phyloP scores from a whole-genome alignment of 1,284 basidiomycete species.

The Schizophyllum commune region DNA sequence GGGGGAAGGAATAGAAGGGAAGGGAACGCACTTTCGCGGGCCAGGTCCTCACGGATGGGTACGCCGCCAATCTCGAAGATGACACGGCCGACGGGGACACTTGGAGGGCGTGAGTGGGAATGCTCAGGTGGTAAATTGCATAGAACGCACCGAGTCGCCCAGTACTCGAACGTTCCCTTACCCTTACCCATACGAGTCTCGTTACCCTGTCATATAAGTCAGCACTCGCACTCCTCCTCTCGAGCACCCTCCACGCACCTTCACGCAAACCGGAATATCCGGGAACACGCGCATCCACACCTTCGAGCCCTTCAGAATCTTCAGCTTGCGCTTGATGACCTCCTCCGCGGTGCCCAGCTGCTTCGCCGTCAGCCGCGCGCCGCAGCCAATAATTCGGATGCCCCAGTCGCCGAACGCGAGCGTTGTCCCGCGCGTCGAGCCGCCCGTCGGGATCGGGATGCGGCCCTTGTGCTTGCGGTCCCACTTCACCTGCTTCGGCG shows the following conservation, averaged over 20 bases:
- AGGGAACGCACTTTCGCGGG: slow-evolving; percentile 72
- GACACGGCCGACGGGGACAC: slow-evolving; percentile 87
- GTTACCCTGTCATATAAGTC: slow-evolving; percentile 61
- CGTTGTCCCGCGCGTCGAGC: slow-evolving; percentile 91
- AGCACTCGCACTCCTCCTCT: not conserved
- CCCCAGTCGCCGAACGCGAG: slow-evolving; percentile 91
- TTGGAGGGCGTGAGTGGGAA: slow-evolving; percentile 21
- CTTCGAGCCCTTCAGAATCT: slow-evolving; percentile 85
- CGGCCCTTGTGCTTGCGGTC: slow-evolving; percentile 86
- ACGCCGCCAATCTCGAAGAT: slow-evolving; percentile 92
- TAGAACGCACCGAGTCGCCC: slow-evolving; percentile 79
- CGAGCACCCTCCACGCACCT: slow-evolving; percentile 43
- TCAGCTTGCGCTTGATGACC: slow-evolving; percentile 87
- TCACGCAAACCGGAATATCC: slow-evolving; percentile 95
- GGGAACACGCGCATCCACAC: slow-evolving; percentile 91
- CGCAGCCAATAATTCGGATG: slow-evolving; percentile 79
- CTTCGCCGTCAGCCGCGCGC: slow-evolving; percentile 83
- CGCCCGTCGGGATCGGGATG: slow-evolving; percentile 78
- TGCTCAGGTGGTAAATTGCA: not conserved
- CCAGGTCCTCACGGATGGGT: slow-evolving; percentile 88
- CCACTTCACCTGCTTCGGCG: slow-evolving; percentile 77
- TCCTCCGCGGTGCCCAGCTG: slow-evolving; percentile 86
- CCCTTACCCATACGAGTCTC: slow-evolving; percentile 99
- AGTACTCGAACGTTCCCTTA: slow-evolving; percentile 95
- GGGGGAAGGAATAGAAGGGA: not conserved